These are phyloP conservation scores for Aspergillus egyptiacus DNA, from an alignment of 495 filamentous ascomycete genomes.

Conservation along the genomic window DNA sequence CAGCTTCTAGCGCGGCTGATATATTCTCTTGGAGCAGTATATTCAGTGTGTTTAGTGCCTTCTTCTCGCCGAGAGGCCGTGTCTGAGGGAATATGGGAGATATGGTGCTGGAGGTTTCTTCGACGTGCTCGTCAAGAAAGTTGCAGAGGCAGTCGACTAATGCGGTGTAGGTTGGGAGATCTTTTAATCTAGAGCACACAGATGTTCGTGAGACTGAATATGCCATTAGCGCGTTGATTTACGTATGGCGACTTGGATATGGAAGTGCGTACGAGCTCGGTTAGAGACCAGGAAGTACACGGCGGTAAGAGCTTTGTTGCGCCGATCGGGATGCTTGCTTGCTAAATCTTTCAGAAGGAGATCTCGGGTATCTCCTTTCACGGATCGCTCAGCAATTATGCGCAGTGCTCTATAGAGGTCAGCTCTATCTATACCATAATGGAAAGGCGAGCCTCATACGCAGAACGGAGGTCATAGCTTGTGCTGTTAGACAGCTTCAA, in stretches of 20 bases:
- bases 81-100: constrained; percentile 43
- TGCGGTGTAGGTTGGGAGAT: constrained; percentile 35
- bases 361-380: constrained; percentile 37
- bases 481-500: constrained; percentile 44
- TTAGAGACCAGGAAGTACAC: constrained; percentile 41
- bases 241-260: not conserved
- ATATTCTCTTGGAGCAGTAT: constrained; percentile 36
- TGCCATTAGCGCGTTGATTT: constrained; percentile 1
- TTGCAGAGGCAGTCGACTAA: constrained; percentile 45
- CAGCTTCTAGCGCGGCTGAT: constrained; percentile 36
- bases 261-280: constrained; percentile 31
- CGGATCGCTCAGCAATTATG: constrained; percentile 45
- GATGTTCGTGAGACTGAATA: constrained; percentile 34
- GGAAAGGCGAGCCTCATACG: constrained; percentile 31
- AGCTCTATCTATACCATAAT: constrained; percentile 4
- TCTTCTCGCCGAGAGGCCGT: constrained; percentile 39
- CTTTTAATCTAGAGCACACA: constrained; percentile 34
- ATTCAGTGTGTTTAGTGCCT: constrained; percentile 35
- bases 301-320: constrained; percentile 37
- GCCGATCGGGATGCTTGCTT: constrained; percentile 28
- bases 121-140: constrained; percentile 39
- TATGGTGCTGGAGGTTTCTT: constrained; percentile 30
- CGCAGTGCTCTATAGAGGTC: constrained; percentile 35
- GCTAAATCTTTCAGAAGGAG: constrained; percentile 39
- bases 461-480: constrained; percentile 46